Evolutionary conservation across 2,329 filamentous ascomycete species (phyloP).

Genomic region (Colletotrichum tamarilloi): DNA sequence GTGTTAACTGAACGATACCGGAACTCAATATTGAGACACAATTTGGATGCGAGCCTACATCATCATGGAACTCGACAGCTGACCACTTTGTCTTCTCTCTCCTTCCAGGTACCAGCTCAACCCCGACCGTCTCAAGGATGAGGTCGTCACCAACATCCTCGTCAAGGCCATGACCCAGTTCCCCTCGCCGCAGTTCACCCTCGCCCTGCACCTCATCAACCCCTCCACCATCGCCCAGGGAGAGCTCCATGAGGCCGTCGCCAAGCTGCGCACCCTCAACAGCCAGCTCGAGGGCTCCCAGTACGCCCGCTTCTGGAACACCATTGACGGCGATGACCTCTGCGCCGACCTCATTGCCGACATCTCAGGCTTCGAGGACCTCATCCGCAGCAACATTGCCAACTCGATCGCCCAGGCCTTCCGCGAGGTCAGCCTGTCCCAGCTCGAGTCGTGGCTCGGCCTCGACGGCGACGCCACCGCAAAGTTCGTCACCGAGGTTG

Average conservation of each 20-base stretch:
- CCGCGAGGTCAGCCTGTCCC: conserved; percentile 75
- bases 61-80: background rate
- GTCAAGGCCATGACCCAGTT: conserved; percentile 98
- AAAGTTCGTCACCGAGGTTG: conserved; percentile 87
- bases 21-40: conserved; percentile 62
- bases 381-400: conserved; percentile 90
- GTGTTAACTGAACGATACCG: conserved; percentile 64
- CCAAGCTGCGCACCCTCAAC: conserved; percentile 87
- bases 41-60: conserved; percentile 42
- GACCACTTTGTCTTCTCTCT: conserved; percentile 16
- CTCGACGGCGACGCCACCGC: conserved; percentile 74
- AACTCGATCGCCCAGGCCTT: conserved; percentile 85
- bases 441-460: conserved; percentile 82
- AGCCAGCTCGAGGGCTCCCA: conserved; percentile 89
- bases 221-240: conserved; percentile 74
- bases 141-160: conserved; percentile 98
- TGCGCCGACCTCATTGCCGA: conserved; percentile 97
- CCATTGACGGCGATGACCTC: conserved; percentile 91
- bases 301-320: conserved; percentile 93
- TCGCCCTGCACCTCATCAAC: conserved; percentile 92
- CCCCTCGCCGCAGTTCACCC: conserved; percentile 93
- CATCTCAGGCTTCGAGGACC: conserved; percentile 93
- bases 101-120: conserved; percentile 94
- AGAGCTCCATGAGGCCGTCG: conserved; percentile 89
- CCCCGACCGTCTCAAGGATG: conserved; percentile 95